phyloP scores from a whole-genome alignment of 768 basidiomycete genomes.

The Auriculariales sp. region DNA sequence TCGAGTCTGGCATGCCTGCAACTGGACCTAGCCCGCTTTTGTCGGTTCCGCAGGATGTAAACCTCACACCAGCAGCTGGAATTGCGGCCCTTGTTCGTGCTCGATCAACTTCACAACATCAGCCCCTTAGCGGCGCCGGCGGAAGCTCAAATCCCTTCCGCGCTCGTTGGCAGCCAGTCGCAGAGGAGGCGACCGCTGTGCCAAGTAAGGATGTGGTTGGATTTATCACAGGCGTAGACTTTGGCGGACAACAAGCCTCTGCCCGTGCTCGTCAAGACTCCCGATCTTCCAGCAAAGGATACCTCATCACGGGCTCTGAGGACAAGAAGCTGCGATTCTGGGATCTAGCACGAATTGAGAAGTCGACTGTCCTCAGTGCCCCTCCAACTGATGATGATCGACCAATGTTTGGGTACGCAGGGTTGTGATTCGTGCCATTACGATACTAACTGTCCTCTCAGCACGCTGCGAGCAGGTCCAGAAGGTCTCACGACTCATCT shows the following conservation, averaged over 20 bases:
- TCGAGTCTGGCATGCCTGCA: constrained; percentile 39
- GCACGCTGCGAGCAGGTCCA: constrained; percentile 21
- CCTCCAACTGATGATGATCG: constrained; percentile 60
- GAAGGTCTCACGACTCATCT: constrained; percentile 37
- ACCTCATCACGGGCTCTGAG: constrained; percentile 78
- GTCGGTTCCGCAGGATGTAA: constrained; percentile 28
- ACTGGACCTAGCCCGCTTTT: constrained; percentile 20
- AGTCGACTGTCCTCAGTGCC: constrained; percentile 69
- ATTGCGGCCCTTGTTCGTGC: constrained; percentile 71
- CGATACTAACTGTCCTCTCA: constrained; percentile 9
- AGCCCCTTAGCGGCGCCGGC: background rate
- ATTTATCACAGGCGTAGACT: constrained; percentile 58
- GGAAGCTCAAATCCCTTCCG: background rate
- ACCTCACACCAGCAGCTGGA: constrained; percentile 51
- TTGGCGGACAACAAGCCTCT: constrained; percentile 51
- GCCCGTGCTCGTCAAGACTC: constrained; percentile 4
- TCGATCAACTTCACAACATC: constrained; percentile 13
- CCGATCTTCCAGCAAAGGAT: constrained; percentile 39
- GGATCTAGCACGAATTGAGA: constrained; percentile 64
- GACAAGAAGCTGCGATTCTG: constrained; percentile 79
- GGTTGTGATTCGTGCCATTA: too few relatives aligned
- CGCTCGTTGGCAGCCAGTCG: background rate
- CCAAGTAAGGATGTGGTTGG: constrained; percentile 39
- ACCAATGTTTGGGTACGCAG: constrained; percentile 62
- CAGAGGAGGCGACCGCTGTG: background rate